A percentile compares a stretch with the other conserved stretches of the same genome.
These are phyloP conservation scores for Davidsoniella virescens DNA, from an alignment of 2,329 filamentous ascomycete genomes.

Conservation along the genomic window DNA sequence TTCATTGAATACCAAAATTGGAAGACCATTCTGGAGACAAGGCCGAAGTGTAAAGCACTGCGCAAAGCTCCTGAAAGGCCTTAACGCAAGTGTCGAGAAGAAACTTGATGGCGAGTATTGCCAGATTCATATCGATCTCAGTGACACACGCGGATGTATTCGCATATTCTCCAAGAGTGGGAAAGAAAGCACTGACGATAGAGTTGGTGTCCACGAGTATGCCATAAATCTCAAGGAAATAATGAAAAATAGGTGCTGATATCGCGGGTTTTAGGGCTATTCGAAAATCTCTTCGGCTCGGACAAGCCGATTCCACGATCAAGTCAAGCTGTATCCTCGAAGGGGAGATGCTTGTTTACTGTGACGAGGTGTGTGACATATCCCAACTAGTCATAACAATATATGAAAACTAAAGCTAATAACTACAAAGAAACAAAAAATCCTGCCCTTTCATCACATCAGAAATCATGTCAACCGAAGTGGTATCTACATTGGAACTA, in stretches of 20 bases:
- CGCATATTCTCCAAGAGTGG: constrained; percentile 87
- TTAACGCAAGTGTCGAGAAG: constrained; percentile 53
- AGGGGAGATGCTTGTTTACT: constrained; percentile 69
- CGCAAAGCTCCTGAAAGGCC: constrained; percentile 41
- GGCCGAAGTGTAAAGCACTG: constrained; percentile 61
- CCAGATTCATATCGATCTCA: constrained; percentile 65
- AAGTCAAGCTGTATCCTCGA: constrained; percentile 58
- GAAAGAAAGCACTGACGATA: constrained; percentile 69
- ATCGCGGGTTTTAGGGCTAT: constrained; percentile 30
- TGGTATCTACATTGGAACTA: constrained; percentile 50
- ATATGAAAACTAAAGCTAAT: constrained; percentile 15
- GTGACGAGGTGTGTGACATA: constrained; percentile 32
- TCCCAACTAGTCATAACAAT: too few species aligned
- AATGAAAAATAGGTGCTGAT: background rate
- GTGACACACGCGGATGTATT: constrained; percentile 36
- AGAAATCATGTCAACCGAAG: constrained; percentile 63
- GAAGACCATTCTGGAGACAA: constrained; percentile 47
- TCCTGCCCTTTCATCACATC: constrained; percentile 68
- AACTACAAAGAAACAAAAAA: constrained; percentile 31
- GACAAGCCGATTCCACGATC: constrained; percentile 39
- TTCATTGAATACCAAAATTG: constrained; percentile 44
- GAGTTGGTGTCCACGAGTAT: constrained; percentile 40
- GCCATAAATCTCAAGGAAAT: constrained; percentile 12
- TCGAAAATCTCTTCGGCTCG: constrained; percentile 46
- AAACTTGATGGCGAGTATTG: constrained; percentile 87